These are phyloP conservation scores for Mycena amicta DNA, from an alignment of 768 basidiomycete species.

Conservation along the genomic window DNA sequence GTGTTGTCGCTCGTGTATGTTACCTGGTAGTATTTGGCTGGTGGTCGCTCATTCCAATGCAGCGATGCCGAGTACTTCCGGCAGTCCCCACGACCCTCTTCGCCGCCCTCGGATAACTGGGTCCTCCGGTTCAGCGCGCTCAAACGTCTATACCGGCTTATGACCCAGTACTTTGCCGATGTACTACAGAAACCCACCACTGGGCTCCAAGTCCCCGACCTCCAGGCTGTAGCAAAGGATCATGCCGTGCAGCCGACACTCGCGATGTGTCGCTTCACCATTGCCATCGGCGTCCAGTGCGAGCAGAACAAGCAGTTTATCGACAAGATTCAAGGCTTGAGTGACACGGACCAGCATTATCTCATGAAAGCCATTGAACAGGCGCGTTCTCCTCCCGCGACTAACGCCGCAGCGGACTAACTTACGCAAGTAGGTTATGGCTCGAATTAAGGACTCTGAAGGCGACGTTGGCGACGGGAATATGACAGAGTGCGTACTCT, in stretches of 20 bases:
- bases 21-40: no score
- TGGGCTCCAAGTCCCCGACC: conserved; percentile 82
- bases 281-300: conserved; percentile 88
- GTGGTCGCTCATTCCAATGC: no score
- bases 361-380: conserved; percentile 95
- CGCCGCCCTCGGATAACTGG: conserved; percentile 83
- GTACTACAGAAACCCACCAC: conserved; percentile 79
- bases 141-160: conserved; percentile 83
- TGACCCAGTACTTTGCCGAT: conserved; percentile 87
- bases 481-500: conserved; percentile 76
- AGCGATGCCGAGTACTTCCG: conserved; percentile 85
- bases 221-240: conserved; percentile 85
- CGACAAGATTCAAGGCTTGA: conserved; percentile 82
- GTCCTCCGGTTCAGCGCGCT: conserved; percentile 81
- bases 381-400: conserved; percentile 44
- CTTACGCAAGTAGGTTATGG: conserved; percentile 61
- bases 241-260: conserved; percentile 65
- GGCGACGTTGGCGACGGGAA: conserved; percentile 54
- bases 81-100: conserved; percentile 55
- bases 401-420: not conserved
- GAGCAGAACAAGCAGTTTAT: conserved; percentile 88
- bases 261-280: conserved; percentile 76
- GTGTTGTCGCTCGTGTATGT: conserved; percentile 77
- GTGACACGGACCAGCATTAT: conserved; percentile 81
- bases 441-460: conserved; percentile 60